Conservation (phyloP, 768 basidiomycete genomes). For the Clavulina sp. region DNA sequence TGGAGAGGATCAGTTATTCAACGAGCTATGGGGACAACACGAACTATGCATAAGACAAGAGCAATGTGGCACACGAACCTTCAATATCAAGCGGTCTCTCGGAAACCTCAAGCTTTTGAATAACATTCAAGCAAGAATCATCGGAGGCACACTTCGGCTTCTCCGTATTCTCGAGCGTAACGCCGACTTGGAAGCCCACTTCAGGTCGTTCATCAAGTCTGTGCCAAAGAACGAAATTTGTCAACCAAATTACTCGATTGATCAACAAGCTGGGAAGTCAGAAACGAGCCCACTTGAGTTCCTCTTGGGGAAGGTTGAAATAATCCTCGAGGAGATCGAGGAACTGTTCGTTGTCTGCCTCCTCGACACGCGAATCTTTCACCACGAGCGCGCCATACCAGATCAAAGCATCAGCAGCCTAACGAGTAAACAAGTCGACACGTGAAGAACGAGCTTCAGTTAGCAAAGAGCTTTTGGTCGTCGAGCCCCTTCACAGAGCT, state of each 20-base stretch:
- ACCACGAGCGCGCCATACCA: conserved; percentile 74
- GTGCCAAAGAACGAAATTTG: background rate
- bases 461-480: too few relatives aligned
- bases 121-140: conserved; percentile 66
- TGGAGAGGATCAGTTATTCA: conserved; percentile 23
- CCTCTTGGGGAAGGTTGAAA: conserved; percentile 51
- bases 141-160: conserved; percentile 74
- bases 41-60: too few relatives aligned
- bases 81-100: conserved; percentile 73
- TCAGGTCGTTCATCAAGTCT: conserved; percentile 65
- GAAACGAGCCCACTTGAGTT: conserved; percentile 25
- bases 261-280: background rate
- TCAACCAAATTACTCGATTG: background rate
- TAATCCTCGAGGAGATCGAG: conserved; percentile 89
- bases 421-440: background rate
- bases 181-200: conserved; percentile 79
- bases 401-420: conserved; percentile 73
- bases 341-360: conserved; percentile 64
- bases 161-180: conserved; percentile 93
- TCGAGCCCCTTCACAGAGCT: too few relatives aligned
- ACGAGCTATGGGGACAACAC: background rate
- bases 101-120: conserved; percentile 50
- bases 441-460: too few relatives aligned
- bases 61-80: too few relatives aligned
- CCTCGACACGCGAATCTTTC: conserved; percentile 68